Evolutionary conservation across 2,329 filamentous ascomycete genomes (phyloP), one percentile per base, ranked within the genome.

Genomic region (Calonectria pauciramosa): DNA sequence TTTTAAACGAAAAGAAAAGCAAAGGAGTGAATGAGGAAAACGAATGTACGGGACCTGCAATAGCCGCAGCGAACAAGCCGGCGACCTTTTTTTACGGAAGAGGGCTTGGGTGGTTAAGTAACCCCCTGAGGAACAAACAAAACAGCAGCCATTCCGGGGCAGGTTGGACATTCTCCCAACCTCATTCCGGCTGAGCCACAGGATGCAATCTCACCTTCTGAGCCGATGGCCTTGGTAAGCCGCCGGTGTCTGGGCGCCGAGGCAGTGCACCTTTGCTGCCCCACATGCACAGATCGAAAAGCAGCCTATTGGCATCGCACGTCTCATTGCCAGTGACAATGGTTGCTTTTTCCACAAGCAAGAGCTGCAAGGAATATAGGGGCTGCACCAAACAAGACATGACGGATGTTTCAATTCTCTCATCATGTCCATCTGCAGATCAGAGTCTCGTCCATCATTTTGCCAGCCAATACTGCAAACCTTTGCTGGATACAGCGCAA

Each of bases 191-290:
- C n/a, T 68, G 28, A 67, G 20, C 34, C 28, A 52, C 56, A 51
- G 30, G 23, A 23, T 38, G 36, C 26, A 56, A 56, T 56, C 52
- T 56, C 52, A 34, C 6, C 60, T 38, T 49, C 18, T 63, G 60
- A 67, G 32, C 73, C 71, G 77, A 66, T 30, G 30, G 32, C 30
- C 51, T 75, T 71, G 77, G 74, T 80, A 77, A 72, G 76, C 79
- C 79, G 78, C 78, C 78, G 81, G 77, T 23, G 54, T 76, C 79
- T 80, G 73, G 79, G 79, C 79, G 77, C 73, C 78, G 79, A 73
- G 80, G 80, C 80, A 78, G 78, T 81, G 80, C 80, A 80, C 47
- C 38, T 66, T 34, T 73, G 49, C 68, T n/a, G 68, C 75, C 56
- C 56, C 56, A 63, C 56, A 41, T 28, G 7, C 36, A 36, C 36